These are phyloP conservation scores for Ascochyta lentis DNA, from an alignment of 2,329 filamentous ascomycete species.

Conservation along the genomic window DNA sequence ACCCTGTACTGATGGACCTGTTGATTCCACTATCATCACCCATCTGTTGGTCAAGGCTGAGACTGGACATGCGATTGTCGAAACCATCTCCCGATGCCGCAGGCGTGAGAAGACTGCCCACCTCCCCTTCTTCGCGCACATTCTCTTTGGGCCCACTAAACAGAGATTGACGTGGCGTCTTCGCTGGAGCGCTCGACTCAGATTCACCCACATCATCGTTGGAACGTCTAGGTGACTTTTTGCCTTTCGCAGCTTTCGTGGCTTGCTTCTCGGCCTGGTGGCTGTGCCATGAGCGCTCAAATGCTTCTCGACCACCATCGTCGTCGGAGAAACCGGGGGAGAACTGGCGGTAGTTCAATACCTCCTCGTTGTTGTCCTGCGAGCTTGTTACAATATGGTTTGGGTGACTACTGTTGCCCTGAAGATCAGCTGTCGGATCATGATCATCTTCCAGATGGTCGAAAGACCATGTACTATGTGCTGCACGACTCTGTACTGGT, in stretches of 20 bases:
- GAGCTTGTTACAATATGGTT: neutral
- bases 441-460: neutral
- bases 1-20: slow-evolving; percentile 2
- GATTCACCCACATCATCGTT: slow-evolving; percentile 1
- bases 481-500: neutral
- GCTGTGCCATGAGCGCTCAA: slow-evolving; percentile 13
- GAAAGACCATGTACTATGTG: neutral
- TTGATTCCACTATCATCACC: neutral
- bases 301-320: slow-evolving; percentile 16
- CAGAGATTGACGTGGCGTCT: slow-evolving; percentile 25
- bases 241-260: neutral
- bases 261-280: slow-evolving; percentile 4
- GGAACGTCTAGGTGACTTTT: slow-evolving; percentile 20
- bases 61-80: slow-evolving; percentile 20
- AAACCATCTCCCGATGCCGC: slow-evolving; percentile 2
- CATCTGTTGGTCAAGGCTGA: slow-evolving; percentile 18
- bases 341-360: slow-evolving; percentile 6
- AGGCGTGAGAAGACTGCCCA: neutral
- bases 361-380: neutral
- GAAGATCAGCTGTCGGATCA: neutral
- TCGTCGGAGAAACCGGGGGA: slow-evolving; percentile 24
- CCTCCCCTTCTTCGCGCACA: neutral
- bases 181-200: slow-evolving; percentile 10
- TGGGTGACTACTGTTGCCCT: neutral
- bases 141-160: slow-evolving; percentile 18